These are phyloP conservation scores for Vitis hybrid DNA, from an alignment of 177 flowering plant species.

Conservation along the genomic window DNA sequence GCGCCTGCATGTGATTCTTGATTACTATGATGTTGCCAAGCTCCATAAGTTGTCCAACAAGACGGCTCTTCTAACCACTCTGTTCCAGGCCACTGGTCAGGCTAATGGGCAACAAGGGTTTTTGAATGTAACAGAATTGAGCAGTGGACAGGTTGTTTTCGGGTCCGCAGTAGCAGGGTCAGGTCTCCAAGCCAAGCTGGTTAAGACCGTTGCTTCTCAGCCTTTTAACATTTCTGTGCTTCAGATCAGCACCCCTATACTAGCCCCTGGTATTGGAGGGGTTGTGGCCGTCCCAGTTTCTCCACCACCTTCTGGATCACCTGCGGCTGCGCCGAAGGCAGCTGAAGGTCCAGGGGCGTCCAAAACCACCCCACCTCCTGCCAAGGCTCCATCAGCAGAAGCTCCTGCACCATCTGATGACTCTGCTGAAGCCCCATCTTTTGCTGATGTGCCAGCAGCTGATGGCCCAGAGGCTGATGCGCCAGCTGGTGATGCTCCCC, in stretches of 20 bases:
- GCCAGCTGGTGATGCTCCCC: not conserved
- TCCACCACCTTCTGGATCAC: slow-evolving; percentile 13
- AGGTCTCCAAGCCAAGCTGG: slow-evolving; percentile 3
- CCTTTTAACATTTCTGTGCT: slow-evolving; percentile 30
- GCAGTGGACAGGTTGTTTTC: slow-evolving; percentile 10
- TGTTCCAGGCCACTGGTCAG: slow-evolving; percentile 24
- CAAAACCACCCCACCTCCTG: not conserved
- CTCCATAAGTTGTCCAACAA: slow-evolving; percentile 7
- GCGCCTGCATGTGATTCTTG: slow-evolving; percentile 27
- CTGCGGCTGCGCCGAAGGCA: not conserved
- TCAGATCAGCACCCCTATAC: slow-evolving; percentile 12
- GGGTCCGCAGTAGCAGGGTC: slow-evolving; percentile 25
- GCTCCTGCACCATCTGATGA: too few species aligned
- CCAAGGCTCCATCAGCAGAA: not conserved
- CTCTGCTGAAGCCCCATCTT: too few species aligned
- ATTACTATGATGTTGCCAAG: slow-evolving; percentile 24
- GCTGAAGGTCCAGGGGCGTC: too few species aligned
- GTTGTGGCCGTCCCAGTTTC: not conserved
- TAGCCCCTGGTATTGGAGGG: slow-evolving; percentile 13
- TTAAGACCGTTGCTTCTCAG: slow-evolving; percentile 8
- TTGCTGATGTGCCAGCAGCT: not conserved
- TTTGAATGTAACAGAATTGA: slow-evolving; percentile 10
- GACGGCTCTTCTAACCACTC: slow-evolving; percentile 15
- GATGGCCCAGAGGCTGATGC: not conserved
- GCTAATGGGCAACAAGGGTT: slow-evolving; percentile 20